phyloP scores from a whole-genome alignment of 345 rosid genomes.

The Lumnitzera racemosa region DNA sequence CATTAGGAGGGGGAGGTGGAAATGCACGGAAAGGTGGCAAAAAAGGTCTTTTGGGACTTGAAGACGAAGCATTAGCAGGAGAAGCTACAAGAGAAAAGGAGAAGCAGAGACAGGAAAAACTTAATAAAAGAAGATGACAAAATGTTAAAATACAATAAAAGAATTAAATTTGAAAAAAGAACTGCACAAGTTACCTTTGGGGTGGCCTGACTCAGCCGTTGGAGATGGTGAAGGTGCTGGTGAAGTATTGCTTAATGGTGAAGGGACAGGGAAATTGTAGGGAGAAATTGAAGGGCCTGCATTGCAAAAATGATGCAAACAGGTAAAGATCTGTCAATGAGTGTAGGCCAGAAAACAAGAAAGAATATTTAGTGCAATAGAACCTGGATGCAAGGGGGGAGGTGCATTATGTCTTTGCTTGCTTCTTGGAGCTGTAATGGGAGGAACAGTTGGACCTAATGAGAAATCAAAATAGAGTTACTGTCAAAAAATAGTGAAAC shows the following conservation, averaged over 20 bases:
- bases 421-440: slow-evolving; percentile 25
- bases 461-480: slow-evolving; percentile 11
- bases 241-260: slow-evolving; percentile 25
- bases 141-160: too few species aligned
- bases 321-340: slow-evolving; percentile 6
- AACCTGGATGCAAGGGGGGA: slow-evolving; percentile 48
- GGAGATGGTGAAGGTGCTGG: slow-evolving; percentile 58
- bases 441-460: slow-evolving; percentile 36
- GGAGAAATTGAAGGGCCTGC: slow-evolving; percentile 34
- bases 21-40: slow-evolving; percentile 58
- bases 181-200: slow-evolving; percentile 21
- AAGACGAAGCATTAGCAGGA: slow-evolving; percentile 33
- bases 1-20: slow-evolving; percentile 96
- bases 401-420: slow-evolving; percentile 31
- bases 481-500: too few species aligned
- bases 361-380: slow-evolving; percentile 3
- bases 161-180: slow-evolving; percentile 1
- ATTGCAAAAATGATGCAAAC: slow-evolving; percentile 10
- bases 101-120: slow-evolving; percentile 27
- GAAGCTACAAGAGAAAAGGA: slow-evolving; percentile 27
- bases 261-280: slow-evolving; percentile 22
- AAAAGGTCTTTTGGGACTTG: slow-evolving; percentile 48
- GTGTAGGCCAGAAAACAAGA: slow-evolving; percentile 1
- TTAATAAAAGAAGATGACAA: slow-evolving; percentile 1
- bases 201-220: slow-evolving; percentile 25